These are phyloP conservation scores for Ilyonectria robusta DNA, from an alignment of 2,329 filamentous ascomycete species.

Conservation along the genomic window DNA sequence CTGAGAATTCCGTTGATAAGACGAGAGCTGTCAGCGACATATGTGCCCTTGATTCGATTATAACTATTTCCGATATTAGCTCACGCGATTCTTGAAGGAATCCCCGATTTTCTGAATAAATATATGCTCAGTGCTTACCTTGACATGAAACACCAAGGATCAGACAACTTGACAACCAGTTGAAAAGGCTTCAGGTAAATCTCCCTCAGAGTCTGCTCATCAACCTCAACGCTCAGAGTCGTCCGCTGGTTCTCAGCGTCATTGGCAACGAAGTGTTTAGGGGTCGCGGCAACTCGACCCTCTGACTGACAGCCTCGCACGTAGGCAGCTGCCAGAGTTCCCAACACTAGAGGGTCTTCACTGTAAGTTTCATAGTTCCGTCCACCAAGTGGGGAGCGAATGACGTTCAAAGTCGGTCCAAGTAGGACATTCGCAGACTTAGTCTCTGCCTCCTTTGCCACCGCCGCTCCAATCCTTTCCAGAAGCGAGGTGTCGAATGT, in stretches of 20 bases:
- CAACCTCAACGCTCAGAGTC: conserved; percentile 34
- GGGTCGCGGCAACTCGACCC: conserved; percentile 54
- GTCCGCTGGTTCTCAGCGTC: conserved; percentile 48
- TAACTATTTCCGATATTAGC: conserved; percentile 21
- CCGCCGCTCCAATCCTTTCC: conserved; percentile 68
- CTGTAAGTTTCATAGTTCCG: conserved; percentile 61
- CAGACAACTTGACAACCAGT: conserved; percentile 60
- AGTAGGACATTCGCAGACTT: conserved; percentile 81
- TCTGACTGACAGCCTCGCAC: conserved; percentile 58
- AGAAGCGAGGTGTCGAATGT: conserved; percentile 73
- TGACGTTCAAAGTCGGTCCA: conserved; percentile 69
- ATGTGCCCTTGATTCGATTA: conserved; percentile 43
- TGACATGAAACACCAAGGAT: conserved; percentile 64
- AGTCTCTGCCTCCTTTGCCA: conserved; percentile 63
- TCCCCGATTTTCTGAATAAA: background rate
- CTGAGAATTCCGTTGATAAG: conserved; percentile 43
- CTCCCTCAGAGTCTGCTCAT: conserved; percentile 45
- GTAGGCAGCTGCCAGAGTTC: conserved; percentile 56
- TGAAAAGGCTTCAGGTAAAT: conserved; percentile 60
- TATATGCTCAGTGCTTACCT: background rate
- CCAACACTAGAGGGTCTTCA: conserved; percentile 60
- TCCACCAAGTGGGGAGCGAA: conserved; percentile 59
- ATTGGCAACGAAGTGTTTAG: conserved; percentile 61
- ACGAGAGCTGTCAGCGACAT: conserved; percentile 34
- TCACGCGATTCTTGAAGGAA: background rate